phyloP scores from a whole-genome alignment of 345 rosid species.

The Camelina hispida region DNA sequence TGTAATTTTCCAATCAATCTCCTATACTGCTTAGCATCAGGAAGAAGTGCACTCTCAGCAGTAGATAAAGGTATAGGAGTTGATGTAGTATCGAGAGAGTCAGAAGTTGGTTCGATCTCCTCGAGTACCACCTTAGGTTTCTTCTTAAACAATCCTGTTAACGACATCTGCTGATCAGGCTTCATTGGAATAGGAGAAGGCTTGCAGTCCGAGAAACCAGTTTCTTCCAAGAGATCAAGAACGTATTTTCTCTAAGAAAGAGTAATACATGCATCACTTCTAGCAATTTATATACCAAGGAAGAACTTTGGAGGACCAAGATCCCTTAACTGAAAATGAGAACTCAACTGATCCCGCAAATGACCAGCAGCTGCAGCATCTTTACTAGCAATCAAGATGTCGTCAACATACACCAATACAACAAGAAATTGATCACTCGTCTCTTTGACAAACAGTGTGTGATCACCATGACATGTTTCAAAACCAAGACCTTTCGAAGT shows the following conservation, averaged over 20 bases:
- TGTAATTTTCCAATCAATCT: background rate
- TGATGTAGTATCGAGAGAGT: too few species aligned
- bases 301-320: background rate
- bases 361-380: background rate
- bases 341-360: rapidly evolving
- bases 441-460: background rate
- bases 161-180: background rate
- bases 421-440: background rate
- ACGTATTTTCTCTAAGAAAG: background rate
- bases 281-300: background rate
- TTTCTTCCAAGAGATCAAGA: rapidly evolving
- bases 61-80: too few species aligned
- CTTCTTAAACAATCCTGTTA: too few species aligned
- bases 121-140: too few species aligned
- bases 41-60: rapidly evolving
- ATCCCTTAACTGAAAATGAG: background rate
- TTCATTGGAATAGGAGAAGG: background rate
- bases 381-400: background rate
- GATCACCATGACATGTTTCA: background rate
- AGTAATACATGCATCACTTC: rapidly evolving
- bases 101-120: too few species aligned
- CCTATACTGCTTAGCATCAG: rapidly evolving
- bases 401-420: background rate
- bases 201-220: background rate
- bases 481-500: background rate